These are phyloP conservation scores for Phycomyces blakesleeanus DNA, from an alignment of 192 early-diverging fungal species.

Conservation along the genomic window DNA sequence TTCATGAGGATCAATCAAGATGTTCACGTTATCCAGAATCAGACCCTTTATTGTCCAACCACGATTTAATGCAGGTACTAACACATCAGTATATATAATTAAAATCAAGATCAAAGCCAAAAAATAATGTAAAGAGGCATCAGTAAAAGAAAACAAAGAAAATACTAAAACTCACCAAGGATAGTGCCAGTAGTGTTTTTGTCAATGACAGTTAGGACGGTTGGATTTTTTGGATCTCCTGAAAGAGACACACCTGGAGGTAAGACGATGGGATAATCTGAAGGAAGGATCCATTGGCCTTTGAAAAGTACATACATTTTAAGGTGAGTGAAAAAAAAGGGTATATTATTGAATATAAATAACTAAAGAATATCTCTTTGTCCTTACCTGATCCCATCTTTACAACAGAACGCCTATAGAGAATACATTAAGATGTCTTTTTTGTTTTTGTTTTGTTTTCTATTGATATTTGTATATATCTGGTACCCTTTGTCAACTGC, in stretches of 20 bases:
- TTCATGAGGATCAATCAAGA: slow-evolving; percentile 7
- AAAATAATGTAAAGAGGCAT: not conserved
- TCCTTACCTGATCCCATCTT: not conserved
- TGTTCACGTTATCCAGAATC: slow-evolving; percentile 26
- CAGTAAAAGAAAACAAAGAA: no score
- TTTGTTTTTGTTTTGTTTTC: no score
- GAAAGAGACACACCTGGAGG: slow-evolving; percentile 14
- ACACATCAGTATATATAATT: no score
- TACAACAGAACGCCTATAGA: not conserved
- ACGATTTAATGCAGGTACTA: slow-evolving; percentile 10
- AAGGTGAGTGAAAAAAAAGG: no score
- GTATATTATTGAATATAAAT: no score
- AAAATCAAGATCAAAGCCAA: no score
- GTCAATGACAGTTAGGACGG: slow-evolving; percentile 10
- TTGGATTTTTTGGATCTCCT: slow-evolving; percentile 9
- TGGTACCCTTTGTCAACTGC: no score
- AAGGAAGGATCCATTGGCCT: slow-evolving; percentile 1
- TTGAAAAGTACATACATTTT: no score
- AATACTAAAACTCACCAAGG: slow-evolving; percentile 11
- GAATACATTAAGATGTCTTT: not conserved
- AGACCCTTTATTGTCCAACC: slow-evolving; percentile 24
- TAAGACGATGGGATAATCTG: slow-evolving; percentile 9
- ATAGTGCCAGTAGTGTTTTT: slow-evolving; percentile 6
- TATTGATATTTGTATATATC: no score
- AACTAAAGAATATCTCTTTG: no score